Conservation (phyloP, 106 monocot species). For the Agapanthus africanus region DNA sequence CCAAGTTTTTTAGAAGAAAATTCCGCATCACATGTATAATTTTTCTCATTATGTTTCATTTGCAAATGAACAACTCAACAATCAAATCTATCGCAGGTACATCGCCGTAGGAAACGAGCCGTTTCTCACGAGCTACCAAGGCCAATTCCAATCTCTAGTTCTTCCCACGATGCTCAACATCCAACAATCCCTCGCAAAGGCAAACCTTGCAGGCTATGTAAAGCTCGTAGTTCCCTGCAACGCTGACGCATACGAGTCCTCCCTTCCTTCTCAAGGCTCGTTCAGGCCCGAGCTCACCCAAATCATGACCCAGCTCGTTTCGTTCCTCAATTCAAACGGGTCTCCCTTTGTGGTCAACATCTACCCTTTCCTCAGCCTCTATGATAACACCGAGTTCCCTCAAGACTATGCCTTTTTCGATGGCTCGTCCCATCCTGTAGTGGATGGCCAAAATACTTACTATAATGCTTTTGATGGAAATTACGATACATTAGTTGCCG, state of each 20-base stretch:
- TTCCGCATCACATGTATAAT: neutral
- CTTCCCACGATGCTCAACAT: conserved; percentile 61
- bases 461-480: conserved; percentile 93
- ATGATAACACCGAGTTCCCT: conserved; percentile 68
- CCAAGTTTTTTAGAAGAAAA: too few species aligned
- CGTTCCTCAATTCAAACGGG: conserved; percentile 63
- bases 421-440: conserved; percentile 66
- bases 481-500: conserved; percentile 69
- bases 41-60: neutral
- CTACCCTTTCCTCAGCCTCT: conserved; percentile 78
- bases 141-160: conserved; percentile 53
- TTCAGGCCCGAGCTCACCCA: conserved; percentile 66
- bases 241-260: conserved; percentile 72
- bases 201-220: conserved; percentile 59
- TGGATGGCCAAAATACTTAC: conserved; percentile 56
- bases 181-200: conserved; percentile 67
- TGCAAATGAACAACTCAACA: neutral
- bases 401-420: conserved; percentile 86
- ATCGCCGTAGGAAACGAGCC: conserved; percentile 90
- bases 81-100: conserved; percentile 36
- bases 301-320: conserved; percentile 61
- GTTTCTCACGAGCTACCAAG: conserved; percentile 73
- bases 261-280: conserved; percentile 71
- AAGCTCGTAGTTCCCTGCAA: conserved; percentile 92
- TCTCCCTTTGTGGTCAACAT: conserved; percentile 81